These are phyloP conservation scores for Triticum dicoccoides DNA, from an alignment of 176 grass and related monocot species.

Conservation along the genomic window DNA sequence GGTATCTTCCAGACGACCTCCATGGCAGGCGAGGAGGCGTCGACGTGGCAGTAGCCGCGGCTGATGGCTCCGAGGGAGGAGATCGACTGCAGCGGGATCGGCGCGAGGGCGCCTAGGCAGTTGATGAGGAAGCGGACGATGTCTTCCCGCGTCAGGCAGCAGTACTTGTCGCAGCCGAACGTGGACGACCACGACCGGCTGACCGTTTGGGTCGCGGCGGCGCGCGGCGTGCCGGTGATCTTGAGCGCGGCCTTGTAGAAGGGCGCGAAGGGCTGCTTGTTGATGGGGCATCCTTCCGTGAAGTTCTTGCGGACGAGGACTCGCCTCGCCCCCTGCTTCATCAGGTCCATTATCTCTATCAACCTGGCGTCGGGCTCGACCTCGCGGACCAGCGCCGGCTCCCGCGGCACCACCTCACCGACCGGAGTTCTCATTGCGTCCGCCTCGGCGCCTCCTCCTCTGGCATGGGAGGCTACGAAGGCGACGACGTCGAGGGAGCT, in stretches of 20 bases:
- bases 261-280: constrained; percentile 46
- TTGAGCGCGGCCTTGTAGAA: constrained; percentile 43
- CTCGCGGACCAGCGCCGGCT: constrained; percentile 40
- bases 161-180: constrained; percentile 41
- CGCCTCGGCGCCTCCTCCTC: neutral
- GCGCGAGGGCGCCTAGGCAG: constrained; percentile 60
- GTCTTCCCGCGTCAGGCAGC: constrained; percentile 57
- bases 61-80: constrained; percentile 49
- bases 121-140: constrained; percentile 65
- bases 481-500: constrained; percentile 61
- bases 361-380: constrained; percentile 59
- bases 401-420: constrained; percentile 51
- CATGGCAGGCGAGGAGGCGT: constrained; percentile 42
- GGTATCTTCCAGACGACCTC: constrained; percentile 22
- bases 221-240: constrained; percentile 27
- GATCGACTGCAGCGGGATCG: constrained; percentile 51
- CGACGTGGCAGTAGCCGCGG: constrained; percentile 35
- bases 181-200: neutral
- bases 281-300: constrained; percentile 22
- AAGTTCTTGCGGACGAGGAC: constrained; percentile 50
- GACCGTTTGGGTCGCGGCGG: neutral
- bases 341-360: constrained; percentile 59
- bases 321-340: constrained; percentile 50
- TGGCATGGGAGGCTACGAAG: constrained; percentile 34
- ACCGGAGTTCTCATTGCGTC: constrained; percentile 38